phyloP scores from a whole-genome alignment of 768 basidiomycete species.

The Phaeotremella fagi region DNA sequence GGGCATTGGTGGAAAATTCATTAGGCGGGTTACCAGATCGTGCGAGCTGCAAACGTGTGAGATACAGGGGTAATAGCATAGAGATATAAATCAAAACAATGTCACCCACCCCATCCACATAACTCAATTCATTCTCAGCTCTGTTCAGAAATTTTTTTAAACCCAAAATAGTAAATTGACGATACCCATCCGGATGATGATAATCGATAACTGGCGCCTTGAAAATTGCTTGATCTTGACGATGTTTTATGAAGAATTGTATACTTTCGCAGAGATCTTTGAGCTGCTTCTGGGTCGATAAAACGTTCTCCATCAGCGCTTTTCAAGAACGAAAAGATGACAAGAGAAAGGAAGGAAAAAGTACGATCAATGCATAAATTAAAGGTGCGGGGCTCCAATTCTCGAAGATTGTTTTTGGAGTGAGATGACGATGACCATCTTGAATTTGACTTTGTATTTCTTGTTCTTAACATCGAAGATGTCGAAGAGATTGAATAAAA shows the following conservation, averaged over 20 bases:
- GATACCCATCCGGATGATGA: conserved; percentile 30
- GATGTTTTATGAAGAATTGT: conserved; percentile 3
- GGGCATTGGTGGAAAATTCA: conserved; percentile 61
- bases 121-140: conserved; percentile 25
- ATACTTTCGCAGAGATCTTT: conserved; percentile 11
- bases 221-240: conserved; percentile 13
- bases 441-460: neutral
- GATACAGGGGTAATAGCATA: neutral
- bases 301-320: neutral
- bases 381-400: too few relatives aligned
- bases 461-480: conserved; percentile 12
- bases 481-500: conserved; percentile 59
- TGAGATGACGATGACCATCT: neutral
- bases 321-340: too few relatives aligned
- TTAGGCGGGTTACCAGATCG: conserved; percentile 19
- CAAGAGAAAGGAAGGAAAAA: too few relatives aligned
- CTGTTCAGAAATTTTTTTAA: conserved; percentile 30
- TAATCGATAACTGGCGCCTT: conserved; percentile 42
- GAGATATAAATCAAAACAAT: neutral
- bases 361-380: too few relatives aligned
- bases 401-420: too few relatives aligned
- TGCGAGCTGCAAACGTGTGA: conserved; percentile 6
- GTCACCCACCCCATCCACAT: conserved; percentile 23
- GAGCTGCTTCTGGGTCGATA: neutral
- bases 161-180: conserved; percentile 30